phyloP scores from a whole-genome alignment of 306 rosid genomes.

The Pterocarpus santalinus region DNA sequence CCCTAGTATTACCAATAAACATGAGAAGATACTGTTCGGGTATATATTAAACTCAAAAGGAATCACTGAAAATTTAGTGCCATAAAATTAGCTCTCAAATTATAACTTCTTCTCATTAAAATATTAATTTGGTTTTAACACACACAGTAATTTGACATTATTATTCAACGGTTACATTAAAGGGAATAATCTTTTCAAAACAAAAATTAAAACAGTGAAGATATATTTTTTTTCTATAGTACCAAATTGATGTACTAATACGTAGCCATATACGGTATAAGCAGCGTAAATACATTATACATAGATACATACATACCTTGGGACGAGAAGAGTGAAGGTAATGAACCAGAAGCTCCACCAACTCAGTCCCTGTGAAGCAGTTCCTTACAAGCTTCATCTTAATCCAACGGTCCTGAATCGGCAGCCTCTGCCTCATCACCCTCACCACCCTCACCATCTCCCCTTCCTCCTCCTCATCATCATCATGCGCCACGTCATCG shows the following conservation, averaged over 20 bases:
- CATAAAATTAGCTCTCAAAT: too few species aligned
- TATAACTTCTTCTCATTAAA: too few species aligned
- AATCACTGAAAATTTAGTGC: too few species aligned
- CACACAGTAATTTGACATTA: too few species aligned
- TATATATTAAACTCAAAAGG: too few species aligned
- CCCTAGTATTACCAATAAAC: too few species aligned
- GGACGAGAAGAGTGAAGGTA: constrained; percentile 66
- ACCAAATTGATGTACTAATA: not conserved
- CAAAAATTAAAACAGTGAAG: not conserved
- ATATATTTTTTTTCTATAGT: not conserved
- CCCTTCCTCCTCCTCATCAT: constrained; percentile 48
- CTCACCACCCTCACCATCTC: constrained; percentile 63
- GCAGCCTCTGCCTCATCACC: constrained; percentile 74
- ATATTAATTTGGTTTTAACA: too few species aligned
- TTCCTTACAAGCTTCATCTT: constrained; percentile 81
- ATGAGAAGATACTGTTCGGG: too few species aligned
- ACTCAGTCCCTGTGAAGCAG: constrained; percentile 74
- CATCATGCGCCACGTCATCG: constrained; percentile 48
- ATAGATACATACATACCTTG: constrained; percentile 62
- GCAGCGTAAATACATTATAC: not conserved
- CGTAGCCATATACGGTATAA: too few species aligned
- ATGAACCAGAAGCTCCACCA: constrained; percentile 71
- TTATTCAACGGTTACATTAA: too few species aligned
- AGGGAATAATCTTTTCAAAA: not conserved
- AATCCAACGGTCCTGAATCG: constrained; percentile 91